Conservation (phyloP, 2,329 filamentous ascomycete genomes). For the Colletotrichum paranaense region DNA sequence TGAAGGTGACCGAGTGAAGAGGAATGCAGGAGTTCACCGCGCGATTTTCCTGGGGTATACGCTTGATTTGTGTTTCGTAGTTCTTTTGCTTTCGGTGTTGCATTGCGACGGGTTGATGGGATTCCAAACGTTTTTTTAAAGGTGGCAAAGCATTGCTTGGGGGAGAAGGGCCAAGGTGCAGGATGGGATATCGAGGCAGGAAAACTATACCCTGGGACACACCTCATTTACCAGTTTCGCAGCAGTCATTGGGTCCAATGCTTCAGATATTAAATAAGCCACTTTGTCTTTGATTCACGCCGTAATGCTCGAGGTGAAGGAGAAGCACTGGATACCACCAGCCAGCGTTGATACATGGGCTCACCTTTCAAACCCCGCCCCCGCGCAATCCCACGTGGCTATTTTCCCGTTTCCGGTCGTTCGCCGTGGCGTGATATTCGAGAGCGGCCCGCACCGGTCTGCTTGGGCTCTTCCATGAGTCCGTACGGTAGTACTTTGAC, state of each 20-base stretch:
- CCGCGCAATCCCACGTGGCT: constrained; percentile 4
- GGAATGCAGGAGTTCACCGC: background rate
- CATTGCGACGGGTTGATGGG: constrained; percentile 20
- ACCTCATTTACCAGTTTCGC: constrained; percentile 23
- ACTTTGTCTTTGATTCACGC: background rate
- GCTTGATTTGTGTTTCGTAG: constrained; percentile 6
- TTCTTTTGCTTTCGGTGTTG: background rate
- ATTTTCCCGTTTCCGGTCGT: background rate
- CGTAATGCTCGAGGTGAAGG: background rate
- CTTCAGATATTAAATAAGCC: background rate
- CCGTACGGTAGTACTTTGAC: background rate
- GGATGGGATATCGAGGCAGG: constrained; percentile 21
- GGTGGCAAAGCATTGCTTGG: constrained; percentile 17
- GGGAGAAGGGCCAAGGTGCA: constrained; percentile 13
- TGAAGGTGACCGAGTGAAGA: background rate
- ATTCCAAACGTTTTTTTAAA: constrained; percentile 4
- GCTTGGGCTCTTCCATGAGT: background rate
- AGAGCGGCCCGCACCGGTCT: background rate
- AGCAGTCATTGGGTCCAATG: constrained; percentile 2
- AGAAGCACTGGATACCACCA: background rate
- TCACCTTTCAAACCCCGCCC: background rate
- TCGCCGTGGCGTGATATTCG: constrained; percentile 9
- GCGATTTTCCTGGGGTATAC: background rate
- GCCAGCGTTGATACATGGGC: background rate
- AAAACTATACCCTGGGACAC: constrained; percentile 31